phyloP scores from a whole-genome alignment of 1,139 yeast species.

The Magnusiomyces paraingens region DNA sequence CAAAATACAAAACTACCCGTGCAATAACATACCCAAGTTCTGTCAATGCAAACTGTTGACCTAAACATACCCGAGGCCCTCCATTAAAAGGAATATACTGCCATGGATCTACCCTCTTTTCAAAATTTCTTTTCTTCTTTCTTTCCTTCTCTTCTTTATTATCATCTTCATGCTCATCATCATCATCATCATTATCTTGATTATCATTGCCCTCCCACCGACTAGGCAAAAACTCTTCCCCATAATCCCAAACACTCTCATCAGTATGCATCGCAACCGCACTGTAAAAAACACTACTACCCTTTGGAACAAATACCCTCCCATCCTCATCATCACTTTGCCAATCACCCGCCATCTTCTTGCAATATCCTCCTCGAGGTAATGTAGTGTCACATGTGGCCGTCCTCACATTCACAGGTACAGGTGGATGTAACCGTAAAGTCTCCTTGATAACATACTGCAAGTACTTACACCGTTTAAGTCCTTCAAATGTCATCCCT shows the following conservation, averaged over 20 bases:
- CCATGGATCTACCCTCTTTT: slow-evolving; percentile 25
- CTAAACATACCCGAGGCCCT: slow-evolving; percentile 54
- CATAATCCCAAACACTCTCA: slow-evolving; percentile 34
- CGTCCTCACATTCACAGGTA: slow-evolving; percentile 26
- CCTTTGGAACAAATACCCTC: slow-evolving; percentile 45
- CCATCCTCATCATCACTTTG: slow-evolving; percentile 25
- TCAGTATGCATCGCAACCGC: slow-evolving; percentile 43
- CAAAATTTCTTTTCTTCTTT: too few relatives aligned
- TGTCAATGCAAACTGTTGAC: slow-evolving; percentile 54
- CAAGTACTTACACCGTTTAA: slow-evolving; percentile 35
- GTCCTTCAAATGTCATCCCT: slow-evolving; percentile 38
- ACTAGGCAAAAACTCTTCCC: slow-evolving; percentile 45
- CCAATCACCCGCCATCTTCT: slow-evolving; percentile 42
- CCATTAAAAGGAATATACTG: slow-evolving; percentile 43
- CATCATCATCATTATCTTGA: slow-evolving; percentile 43
- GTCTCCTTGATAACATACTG: slow-evolving; percentile 25
- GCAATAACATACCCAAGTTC: slow-evolving; percentile 46
- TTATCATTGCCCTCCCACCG: slow-evolving; percentile 37
- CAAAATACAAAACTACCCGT: slow-evolving; percentile 38
- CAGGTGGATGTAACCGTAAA: slow-evolving; percentile 26
- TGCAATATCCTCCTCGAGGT: too few relatives aligned
- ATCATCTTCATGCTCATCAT: too few relatives aligned
- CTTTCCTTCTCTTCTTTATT: slow-evolving; percentile 46
- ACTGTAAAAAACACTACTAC: slow-evolving; percentile 42
- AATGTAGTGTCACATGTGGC: slow-evolving; percentile 35